Conservation (phyloP, 2,329 filamentous ascomycete genomes). For the Fusarium equiseti region DNA sequence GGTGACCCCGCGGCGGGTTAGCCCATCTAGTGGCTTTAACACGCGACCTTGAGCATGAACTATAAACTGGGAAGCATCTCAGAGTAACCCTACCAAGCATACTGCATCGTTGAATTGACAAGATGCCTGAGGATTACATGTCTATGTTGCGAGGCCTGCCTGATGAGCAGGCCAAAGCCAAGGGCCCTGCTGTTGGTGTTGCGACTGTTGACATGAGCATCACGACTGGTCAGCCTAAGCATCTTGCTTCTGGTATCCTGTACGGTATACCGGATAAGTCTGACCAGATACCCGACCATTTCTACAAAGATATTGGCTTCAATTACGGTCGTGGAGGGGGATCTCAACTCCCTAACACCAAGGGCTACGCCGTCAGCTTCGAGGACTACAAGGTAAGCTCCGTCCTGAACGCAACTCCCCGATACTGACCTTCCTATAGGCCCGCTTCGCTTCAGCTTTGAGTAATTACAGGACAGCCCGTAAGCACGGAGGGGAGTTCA, state of each 20-base stretch:
- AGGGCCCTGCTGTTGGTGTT: conserved; percentile 2
- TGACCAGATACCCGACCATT: conserved; percentile 21
- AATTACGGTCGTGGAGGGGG: conserved; percentile 29
- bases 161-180: not conserved
- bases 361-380: conserved; percentile 6
- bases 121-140: conserved; percentile 23
- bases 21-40: not conserved
- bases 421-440: not conserved
- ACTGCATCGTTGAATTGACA: not conserved
- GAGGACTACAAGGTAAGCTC: conserved; percentile 11
- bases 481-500: conserved; percentile 57
- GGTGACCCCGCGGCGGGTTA: not conserved
- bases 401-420: accelerated
- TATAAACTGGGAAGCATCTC: not conserved
- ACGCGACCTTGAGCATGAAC: not conserved
- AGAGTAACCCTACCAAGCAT: too few relatives aligned
- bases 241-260: conserved; percentile 32
- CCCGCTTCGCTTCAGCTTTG: conserved; percentile 21
- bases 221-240: conserved; percentile 5
- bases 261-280: conserved; percentile 33
- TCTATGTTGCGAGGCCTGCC: conserved; percentile 13
- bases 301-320: conserved; percentile 26
- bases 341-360: conserved; percentile 18
- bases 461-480: conserved; percentile 29
- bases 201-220: conserved; percentile 13